Conservation (phyloP, 2,329 filamentous ascomycete species). For the Penicillium sp. region DNA sequence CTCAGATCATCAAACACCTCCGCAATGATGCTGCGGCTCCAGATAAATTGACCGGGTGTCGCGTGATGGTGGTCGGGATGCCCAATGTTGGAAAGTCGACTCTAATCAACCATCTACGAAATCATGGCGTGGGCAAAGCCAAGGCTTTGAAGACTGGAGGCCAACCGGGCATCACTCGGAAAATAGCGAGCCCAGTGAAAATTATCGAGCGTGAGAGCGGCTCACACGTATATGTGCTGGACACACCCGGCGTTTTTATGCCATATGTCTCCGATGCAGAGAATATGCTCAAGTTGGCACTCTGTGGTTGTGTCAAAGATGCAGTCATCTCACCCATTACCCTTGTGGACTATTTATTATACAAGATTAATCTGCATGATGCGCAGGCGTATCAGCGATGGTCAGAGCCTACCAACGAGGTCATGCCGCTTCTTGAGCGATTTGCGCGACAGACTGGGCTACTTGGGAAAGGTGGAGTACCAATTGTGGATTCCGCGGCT, state of each 20-base stretch:
- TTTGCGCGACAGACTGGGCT: constrained; percentile 77
- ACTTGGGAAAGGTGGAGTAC: constrained; percentile 71
- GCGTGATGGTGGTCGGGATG: constrained; percentile 92
- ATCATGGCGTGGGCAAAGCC: constrained; percentile 63
- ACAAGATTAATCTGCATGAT: constrained; percentile 73
- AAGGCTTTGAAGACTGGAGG: constrained; percentile 83
- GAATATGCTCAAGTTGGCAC: constrained; percentile 91
- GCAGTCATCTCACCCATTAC: constrained; percentile 77
- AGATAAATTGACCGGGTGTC: constrained; percentile 72
- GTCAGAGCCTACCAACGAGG: constrained; percentile 78
- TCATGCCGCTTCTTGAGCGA: constrained; percentile 70
- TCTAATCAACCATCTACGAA: constrained; percentile 83
- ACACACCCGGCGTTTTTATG: constrained; percentile 94
- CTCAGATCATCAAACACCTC: constrained; percentile 38
- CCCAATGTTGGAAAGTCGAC: constrained; percentile 97
- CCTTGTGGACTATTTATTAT: constrained; percentile 89
- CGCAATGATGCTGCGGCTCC: constrained; percentile 34
- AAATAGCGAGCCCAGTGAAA: constrained; percentile 80
- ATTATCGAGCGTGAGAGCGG: constrained; percentile 65
- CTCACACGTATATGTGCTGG: constrained; percentile 77
- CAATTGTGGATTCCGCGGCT: constrained; percentile 73
- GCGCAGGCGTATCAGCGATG: constrained; percentile 67
- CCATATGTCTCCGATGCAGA: constrained; percentile 85
- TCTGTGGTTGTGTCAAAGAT: constrained; percentile 90
- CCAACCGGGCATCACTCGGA: constrained; percentile 87